phyloP scores from a whole-genome alignment of 768 basidiomycete species.

The Calocybe gangraenosa region DNA sequence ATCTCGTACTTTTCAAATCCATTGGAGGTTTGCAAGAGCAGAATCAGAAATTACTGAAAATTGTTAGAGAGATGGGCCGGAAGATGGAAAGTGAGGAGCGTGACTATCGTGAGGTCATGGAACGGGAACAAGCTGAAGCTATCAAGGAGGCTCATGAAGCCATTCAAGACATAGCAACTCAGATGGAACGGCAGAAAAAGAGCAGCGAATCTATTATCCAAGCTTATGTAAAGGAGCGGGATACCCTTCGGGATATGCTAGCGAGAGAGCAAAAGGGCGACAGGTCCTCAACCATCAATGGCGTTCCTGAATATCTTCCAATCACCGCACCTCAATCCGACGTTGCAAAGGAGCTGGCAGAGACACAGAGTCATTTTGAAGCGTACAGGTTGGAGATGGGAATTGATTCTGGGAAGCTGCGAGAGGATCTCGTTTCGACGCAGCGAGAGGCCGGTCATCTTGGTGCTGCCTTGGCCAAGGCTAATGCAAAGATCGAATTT shows the following conservation, averaged over 20 bases:
- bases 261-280: slow-evolving; percentile 42
- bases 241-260: slow-evolving; percentile 76
- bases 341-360: slow-evolving; percentile 56
- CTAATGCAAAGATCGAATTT: slow-evolving; percentile 78
- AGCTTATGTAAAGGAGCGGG: slow-evolving; percentile 83
- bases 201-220: slow-evolving; percentile 66
- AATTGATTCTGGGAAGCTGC: slow-evolving; percentile 63
- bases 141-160: slow-evolving; percentile 86
- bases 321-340: slow-evolving; percentile 26
- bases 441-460: slow-evolving; percentile 68
- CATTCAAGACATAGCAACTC: slow-evolving; percentile 71
- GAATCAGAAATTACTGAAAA: slow-evolving; percentile 83
- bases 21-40: slow-evolving; percentile 82
- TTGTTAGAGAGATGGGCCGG: slow-evolving; percentile 76
- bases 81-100: slow-evolving; percentile 85
- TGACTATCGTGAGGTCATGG: slow-evolving; percentile 66
- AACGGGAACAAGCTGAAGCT: slow-evolving; percentile 73
- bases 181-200: slow-evolving; percentile 77
- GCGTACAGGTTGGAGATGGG: slow-evolving; percentile 78
- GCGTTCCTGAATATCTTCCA: slow-evolving; percentile 16
- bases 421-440: slow-evolving; percentile 63
- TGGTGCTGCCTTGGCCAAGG: slow-evolving; percentile 70
- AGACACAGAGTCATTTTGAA: slow-evolving; percentile 79
- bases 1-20: slow-evolving; percentile 83
- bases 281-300: slow-evolving; percentile 13